These are phyloP conservation scores for Colletotrichum phormii DNA, from an alignment of 2,329 filamentous ascomycete species.

Conservation along the genomic window DNA sequence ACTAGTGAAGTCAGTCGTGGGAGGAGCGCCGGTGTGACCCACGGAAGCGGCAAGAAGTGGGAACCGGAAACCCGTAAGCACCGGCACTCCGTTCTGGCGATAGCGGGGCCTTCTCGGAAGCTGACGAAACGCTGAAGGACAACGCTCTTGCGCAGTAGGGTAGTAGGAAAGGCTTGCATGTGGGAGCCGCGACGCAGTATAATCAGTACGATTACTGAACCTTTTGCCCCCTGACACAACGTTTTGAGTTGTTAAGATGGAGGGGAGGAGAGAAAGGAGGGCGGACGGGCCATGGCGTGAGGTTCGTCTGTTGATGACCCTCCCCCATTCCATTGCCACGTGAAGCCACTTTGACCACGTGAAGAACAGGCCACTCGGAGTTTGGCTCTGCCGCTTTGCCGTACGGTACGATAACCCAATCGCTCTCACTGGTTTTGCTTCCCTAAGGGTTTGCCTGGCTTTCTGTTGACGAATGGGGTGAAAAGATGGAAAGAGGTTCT, in stretches of 20 bases:
- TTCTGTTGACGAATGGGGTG: background rate
- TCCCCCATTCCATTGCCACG: background rate
- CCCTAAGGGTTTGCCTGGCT: background rate
- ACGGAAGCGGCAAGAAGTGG: too few species aligned
- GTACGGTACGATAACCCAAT: background rate
- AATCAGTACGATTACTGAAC: background rate
- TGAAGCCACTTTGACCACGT: background rate
- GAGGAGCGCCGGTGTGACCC: background rate
- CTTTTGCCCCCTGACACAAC: background rate
- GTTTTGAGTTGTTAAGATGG: background rate
- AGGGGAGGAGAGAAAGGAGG: background rate
- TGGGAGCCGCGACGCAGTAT: background rate
- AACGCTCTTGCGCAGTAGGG: background rate
- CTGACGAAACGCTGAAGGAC: background rate
- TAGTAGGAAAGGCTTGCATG: background rate
- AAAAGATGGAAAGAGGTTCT: background rate
- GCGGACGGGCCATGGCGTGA: slow-evolving; percentile 24
- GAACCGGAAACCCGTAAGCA: too few species aligned
- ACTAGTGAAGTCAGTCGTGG: background rate
- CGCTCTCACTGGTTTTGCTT: background rate
- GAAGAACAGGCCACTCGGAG: slow-evolving; percentile 15
- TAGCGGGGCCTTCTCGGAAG: background rate
- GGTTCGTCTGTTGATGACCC: slow-evolving; percentile 27
- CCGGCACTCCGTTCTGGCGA: background rate
- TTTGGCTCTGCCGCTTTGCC: background rate